Conservation (phyloP, 179 eudicot genomes). For the Amaranthus tricolor region DNA sequence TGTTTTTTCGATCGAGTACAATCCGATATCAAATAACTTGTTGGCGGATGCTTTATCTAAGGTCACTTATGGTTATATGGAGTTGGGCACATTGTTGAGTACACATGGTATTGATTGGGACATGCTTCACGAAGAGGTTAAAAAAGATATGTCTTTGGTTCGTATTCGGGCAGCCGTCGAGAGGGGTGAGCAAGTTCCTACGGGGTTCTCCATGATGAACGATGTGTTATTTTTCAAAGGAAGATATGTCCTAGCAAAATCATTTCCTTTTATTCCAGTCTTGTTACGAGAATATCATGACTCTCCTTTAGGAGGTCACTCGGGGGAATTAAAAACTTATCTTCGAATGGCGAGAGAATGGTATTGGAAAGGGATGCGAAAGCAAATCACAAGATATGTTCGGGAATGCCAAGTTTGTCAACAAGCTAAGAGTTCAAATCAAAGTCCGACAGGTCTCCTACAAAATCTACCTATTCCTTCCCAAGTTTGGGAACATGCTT, state of each 20-base stretch:
- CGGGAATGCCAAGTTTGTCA: not conserved
- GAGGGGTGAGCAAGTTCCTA: not conserved
- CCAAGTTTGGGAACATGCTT: not conserved
- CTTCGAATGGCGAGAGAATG: too few relatives aligned
- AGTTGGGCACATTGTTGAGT: too few relatives aligned
- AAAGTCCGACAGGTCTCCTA: not conserved
- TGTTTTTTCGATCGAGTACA: too few relatives aligned
- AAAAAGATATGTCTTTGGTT: too few relatives aligned
- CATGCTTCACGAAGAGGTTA: too few relatives aligned
- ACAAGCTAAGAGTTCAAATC: too few relatives aligned
- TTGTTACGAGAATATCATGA: not conserved
- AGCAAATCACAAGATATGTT: not conserved
- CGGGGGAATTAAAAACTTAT: too few relatives aligned
- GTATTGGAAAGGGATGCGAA: not conserved
- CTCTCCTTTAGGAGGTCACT: too few relatives aligned
- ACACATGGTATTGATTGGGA: too few relatives aligned
- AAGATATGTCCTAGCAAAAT: too few relatives aligned
- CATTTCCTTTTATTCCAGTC: not conserved
- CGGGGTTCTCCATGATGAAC: not conserved
- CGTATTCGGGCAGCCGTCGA: not conserved
- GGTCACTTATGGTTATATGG: too few relatives aligned
- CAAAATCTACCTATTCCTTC: not conserved
- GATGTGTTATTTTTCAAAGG: too few relatives aligned
- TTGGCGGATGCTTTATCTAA: conserved; percentile 8
- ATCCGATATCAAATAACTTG: not conserved